phyloP scores from a whole-genome alignment of 306 rosid genomes.

The cucumber (Cucumis sativus) region Cucumber_9930_V3 NC_026659.2:19703501-19704000 shows the following conservation, averaged over 20 bases:
- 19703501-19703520: neutral
- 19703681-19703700: neutral
- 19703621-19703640: neutral
- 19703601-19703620: too few relatives aligned
- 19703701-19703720: neutral
- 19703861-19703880: too few relatives aligned
- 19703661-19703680: neutral
- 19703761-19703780: neutral
- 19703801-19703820: neutral
- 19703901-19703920: neutral
- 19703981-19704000: neutral
- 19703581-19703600: too few relatives aligned
- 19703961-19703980: neutral
- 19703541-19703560: too few relatives aligned
- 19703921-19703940: neutral
- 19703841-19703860: neutral
- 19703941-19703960: neutral
- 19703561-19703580: too few relatives aligned
- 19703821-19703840: neutral
- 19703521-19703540: too few relatives aligned
- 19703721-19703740: neutral
- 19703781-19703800: neutral
- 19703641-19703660: neutral
- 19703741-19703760: neutral
- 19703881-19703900: neutral